phyloP scores from a whole-genome alignment of 2,329 filamentous ascomycete genomes.

The Helotiales sp. region DNA sequence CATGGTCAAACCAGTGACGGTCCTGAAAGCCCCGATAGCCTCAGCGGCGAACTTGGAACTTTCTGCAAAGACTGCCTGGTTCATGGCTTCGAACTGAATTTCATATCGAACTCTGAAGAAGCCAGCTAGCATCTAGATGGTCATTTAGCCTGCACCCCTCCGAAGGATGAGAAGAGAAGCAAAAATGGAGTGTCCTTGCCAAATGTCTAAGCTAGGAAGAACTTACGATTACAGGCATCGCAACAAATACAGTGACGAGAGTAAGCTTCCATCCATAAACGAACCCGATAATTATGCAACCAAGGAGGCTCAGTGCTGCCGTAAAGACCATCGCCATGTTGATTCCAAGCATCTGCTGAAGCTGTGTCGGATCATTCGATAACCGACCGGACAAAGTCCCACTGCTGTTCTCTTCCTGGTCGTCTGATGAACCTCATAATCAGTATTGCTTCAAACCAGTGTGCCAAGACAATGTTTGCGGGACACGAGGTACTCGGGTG shows the following conservation, averaged over 20 bases:
- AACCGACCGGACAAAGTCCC: constrained; percentile 54
- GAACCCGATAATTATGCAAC: constrained; percentile 70
- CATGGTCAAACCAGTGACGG: constrained; percentile 53
- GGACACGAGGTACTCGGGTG: no score
- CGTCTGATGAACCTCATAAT: constrained; percentile 34
- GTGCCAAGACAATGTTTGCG: no score
- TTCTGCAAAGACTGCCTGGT: constrained; percentile 61
- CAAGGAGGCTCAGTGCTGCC: constrained; percentile 68
- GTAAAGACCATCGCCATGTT: constrained; percentile 61
- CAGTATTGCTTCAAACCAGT: neutral
- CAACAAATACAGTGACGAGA: constrained; percentile 67
- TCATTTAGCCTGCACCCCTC: no score
- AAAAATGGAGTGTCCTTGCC: no score
- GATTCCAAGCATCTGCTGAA: constrained; percentile 55
- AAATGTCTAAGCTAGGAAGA: neutral
- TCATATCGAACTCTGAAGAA: constrained; percentile 59
- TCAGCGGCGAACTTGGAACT: constrained; percentile 69
- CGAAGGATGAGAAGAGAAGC: no score
- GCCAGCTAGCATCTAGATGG: constrained; percentile 42
- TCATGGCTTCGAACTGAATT: constrained; percentile 61
- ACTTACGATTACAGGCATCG: constrained; percentile 51
- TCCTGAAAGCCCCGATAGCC: constrained; percentile 55
- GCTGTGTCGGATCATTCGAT: constrained; percentile 53
- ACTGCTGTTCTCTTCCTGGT: constrained; percentile 52
- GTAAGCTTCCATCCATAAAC: constrained; percentile 79